Conservation (phyloP, 2,329 filamentous ascomycete species). For the Fusarium poae region DNA sequence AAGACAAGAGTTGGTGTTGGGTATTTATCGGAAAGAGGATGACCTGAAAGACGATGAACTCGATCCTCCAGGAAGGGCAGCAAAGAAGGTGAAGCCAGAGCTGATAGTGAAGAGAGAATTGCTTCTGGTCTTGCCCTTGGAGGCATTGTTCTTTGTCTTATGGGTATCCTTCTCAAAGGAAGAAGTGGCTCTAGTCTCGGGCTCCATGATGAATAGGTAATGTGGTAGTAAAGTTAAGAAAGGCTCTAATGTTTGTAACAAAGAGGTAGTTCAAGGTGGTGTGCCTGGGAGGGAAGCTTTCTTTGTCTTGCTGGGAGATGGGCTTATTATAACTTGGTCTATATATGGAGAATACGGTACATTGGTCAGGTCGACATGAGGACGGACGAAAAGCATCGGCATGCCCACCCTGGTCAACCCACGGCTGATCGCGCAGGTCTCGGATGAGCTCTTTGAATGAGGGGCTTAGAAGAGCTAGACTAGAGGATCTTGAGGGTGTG, state of each 20-base stretch:
- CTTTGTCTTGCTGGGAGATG: constrained; percentile 40
- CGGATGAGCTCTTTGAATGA: constrained; percentile 32
- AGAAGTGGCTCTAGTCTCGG: constrained; percentile 41
- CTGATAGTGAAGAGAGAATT: constrained; percentile 48
- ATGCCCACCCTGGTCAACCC: constrained; percentile 35
- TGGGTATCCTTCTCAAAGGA: constrained; percentile 47
- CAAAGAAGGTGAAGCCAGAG: constrained; percentile 49
- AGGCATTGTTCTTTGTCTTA: constrained; percentile 45
- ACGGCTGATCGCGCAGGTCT: constrained; percentile 37
- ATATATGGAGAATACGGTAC: constrained; percentile 22
- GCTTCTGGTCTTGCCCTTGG: constrained; percentile 45
- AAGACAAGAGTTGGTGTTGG: constrained; percentile 8
- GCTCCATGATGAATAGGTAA: constrained; percentile 40
- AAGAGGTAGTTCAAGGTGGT: constrained; percentile 33
- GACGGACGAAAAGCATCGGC: constrained; percentile 25
- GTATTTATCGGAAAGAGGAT: constrained; percentile 47
- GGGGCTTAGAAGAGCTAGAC: constrained; percentile 32
- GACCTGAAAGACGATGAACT: constrained; percentile 44
- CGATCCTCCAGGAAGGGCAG: constrained; percentile 45
- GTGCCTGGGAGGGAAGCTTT: constrained; percentile 15
- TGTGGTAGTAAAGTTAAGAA: constrained; percentile 8
- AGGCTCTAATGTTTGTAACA: constrained; percentile 19
- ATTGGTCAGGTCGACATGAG: constrained; percentile 14
- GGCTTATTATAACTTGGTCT: constrained; percentile 44
- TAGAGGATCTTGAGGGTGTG: constrained; percentile 38